Conservation (phyloP, 352 stramenopile species). For the Phytophthora syringae region DNA sequence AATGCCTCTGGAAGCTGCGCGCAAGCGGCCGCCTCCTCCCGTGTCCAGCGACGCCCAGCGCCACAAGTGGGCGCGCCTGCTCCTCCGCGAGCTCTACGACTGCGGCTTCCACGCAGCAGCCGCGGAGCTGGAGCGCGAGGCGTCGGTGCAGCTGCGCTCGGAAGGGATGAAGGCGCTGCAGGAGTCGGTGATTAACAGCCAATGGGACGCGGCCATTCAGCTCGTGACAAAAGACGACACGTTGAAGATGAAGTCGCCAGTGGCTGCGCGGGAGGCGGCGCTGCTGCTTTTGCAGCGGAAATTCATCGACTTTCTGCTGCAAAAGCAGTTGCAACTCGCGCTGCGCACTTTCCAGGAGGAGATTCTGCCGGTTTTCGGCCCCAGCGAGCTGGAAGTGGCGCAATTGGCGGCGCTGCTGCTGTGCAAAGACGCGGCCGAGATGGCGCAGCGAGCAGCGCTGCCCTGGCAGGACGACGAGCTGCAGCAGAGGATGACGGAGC, state of each 20-base stretch:
- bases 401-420: constrained; percentile 68
- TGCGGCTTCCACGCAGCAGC: constrained; percentile 56
- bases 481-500: constrained; percentile 49
- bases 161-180: constrained; percentile 61
- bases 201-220: constrained; percentile 66
- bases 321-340: constrained; percentile 44
- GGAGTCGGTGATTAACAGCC: constrained; percentile 33
- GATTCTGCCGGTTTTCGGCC: constrained; percentile 53
- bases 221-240: constrained; percentile 33
- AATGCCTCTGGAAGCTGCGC: constrained; percentile 28
- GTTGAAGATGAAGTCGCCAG: constrained; percentile 53
- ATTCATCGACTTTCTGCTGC: constrained; percentile 59
- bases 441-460: constrained; percentile 40
- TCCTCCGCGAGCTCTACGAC: constrained; percentile 83
- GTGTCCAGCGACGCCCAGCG: background rate
- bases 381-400: constrained; percentile 57
- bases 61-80: constrained; percentile 70
- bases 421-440: constrained; percentile 47
- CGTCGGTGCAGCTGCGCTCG: constrained; percentile 61
- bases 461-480: constrained; percentile 60
- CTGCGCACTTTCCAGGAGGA: constrained; percentile 72
- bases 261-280: constrained; percentile 44
- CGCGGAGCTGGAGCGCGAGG: constrained; percentile 60
- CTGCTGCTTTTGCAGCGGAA: constrained; percentile 75
- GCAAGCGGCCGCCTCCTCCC: constrained; percentile 27